Conservation (phyloP, 768 basidiomycete genomes). For the Coprinopsis sp. region DNA sequence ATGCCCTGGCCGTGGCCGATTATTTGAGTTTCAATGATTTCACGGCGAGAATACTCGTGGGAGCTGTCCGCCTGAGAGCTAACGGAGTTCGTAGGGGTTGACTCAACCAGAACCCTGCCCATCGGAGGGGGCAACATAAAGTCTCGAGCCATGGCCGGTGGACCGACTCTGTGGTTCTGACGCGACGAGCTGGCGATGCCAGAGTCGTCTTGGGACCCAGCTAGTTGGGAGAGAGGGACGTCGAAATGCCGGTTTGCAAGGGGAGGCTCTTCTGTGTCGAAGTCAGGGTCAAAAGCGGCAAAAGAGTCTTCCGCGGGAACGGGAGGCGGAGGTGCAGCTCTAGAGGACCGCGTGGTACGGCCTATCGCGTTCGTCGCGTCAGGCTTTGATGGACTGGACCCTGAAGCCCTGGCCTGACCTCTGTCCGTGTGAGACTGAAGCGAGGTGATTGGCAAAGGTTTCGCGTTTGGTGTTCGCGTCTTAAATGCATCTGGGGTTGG, state of each 20-base stretch:
- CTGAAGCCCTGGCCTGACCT: background rate
- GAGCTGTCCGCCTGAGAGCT: slow-evolving; percentile 33
- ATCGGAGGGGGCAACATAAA: background rate
- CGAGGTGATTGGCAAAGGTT: slow-evolving; percentile 1
- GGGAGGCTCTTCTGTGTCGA: background rate
- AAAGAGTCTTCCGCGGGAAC: slow-evolving; percentile 59
- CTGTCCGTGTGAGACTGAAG: background rate
- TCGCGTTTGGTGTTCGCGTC: slow-evolving; percentile 8
- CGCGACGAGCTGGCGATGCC: no score
- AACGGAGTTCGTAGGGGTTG: slow-evolving; percentile 48
- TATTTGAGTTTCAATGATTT: slow-evolving; percentile 21
- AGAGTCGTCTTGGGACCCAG: no score
- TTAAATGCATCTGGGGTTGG: background rate
- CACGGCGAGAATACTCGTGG: no score
- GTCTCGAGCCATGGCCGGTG: no score
- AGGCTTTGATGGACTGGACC: background rate
- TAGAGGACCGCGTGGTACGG: no score
- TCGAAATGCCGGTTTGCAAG: background rate
- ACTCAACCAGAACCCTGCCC: slow-evolving; percentile 29
- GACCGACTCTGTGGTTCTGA: no score
- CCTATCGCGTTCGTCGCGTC: no score
- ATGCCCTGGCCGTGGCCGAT: slow-evolving; percentile 3
- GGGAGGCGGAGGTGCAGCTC: slow-evolving; percentile 14
- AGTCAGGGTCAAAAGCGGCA: slow-evolving; percentile 16
- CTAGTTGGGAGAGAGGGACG: slow-evolving; percentile 14